Evolutionary conservation across 169 alveolate species (phyloP).

Genomic region (Cytauxzoon felis): DNA sequence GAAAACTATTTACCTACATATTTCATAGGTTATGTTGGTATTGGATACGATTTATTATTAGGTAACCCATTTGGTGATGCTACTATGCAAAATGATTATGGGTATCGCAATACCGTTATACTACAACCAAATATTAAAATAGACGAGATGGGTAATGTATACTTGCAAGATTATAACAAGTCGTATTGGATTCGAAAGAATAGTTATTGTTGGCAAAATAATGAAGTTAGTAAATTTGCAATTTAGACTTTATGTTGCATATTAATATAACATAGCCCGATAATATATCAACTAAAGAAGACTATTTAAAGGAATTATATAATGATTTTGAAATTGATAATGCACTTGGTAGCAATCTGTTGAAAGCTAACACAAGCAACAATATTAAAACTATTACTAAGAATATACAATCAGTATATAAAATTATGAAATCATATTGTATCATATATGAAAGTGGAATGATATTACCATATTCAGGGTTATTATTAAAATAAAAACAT

Average conservation of each 20-base stretch:
- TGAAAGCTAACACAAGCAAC: slow-evolving; percentile 21
- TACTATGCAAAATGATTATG: slow-evolving; percentile 16
- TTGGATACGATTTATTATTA: slow-evolving; percentile 51
- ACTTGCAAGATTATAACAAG: not conserved
- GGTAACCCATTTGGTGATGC: slow-evolving; percentile 61
- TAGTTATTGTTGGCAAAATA: slow-evolving; percentile 19
- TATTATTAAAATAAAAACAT: not conserved
- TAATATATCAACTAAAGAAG: slow-evolving; percentile 20
- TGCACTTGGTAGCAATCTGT: slow-evolving; percentile 30
- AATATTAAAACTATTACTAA: not conserved
- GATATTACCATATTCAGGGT: slow-evolving; percentile 53
- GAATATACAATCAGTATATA: slow-evolving; percentile 1
- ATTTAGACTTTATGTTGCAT: not conserved
- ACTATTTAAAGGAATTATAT: slow-evolving; percentile 32
- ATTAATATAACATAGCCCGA: not conserved
- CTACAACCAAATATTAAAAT: not conserved
- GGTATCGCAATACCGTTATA: slow-evolving; percentile 42
- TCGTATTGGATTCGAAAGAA: slow-evolving; percentile 1
- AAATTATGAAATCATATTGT: slow-evolving; percentile 40
- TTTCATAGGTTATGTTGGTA: slow-evolving; percentile 36
- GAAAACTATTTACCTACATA: not conserved
- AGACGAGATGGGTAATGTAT: not conserved
- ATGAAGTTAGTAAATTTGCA: slow-evolving; percentile 1
- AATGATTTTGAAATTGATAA: slow-evolving; percentile 49
- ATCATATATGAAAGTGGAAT: slow-evolving; percentile 54